Evolutionary conservation across 2,329 filamentous ascomycete species (phyloP).

Genomic region (Ophiostoma angusticollis): DNA sequence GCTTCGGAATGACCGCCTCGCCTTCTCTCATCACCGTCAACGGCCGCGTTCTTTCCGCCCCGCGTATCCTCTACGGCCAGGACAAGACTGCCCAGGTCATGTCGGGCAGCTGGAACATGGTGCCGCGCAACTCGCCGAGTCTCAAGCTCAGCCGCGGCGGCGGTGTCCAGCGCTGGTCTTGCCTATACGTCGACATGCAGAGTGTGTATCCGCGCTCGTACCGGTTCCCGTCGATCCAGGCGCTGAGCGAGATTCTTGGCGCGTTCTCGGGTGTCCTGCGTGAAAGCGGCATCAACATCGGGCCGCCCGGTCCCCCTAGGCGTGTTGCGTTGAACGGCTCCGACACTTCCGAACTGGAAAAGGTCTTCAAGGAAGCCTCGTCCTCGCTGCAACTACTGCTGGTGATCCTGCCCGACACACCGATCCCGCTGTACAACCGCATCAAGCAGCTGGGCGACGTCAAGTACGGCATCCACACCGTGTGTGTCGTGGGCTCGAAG

Average conservation of each 20-base stretch:
- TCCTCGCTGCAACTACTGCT: conserved; percentile 28
- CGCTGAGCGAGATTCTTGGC: neutral
- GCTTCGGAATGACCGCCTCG: conserved; percentile 37
- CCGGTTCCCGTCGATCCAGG: neutral
- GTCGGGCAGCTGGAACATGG: conserved; percentile 48
- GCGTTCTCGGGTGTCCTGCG: conserved; percentile 6
- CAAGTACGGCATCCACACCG: conserved; percentile 42
- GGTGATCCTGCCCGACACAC: conserved; percentile 30
- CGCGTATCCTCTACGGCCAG: conserved; percentile 34
- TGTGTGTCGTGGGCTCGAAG: conserved; percentile 42
- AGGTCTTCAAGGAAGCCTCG: neutral
- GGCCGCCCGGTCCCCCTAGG: neutral
- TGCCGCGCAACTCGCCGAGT: conserved; percentile 14
- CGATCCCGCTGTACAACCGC: conserved; percentile 37
- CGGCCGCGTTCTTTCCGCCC: conserved; percentile 41
- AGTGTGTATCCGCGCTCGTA: neutral
- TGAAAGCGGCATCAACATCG: conserved; percentile 10
- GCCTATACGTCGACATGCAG: conserved; percentile 15
- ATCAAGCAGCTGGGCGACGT: conserved; percentile 48
- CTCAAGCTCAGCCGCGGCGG: conserved; percentile 34
- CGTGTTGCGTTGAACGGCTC: neutral
- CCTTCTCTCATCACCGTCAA: conserved; percentile 46
- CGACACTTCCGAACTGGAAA: conserved; percentile 5
- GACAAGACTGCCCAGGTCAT: conserved; percentile 14
- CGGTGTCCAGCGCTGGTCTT: conserved; percentile 29